Evolutionary conservation across 805 yeast species (phyloP).

Genomic region (Metschnikowia gelsemii): DNA sequence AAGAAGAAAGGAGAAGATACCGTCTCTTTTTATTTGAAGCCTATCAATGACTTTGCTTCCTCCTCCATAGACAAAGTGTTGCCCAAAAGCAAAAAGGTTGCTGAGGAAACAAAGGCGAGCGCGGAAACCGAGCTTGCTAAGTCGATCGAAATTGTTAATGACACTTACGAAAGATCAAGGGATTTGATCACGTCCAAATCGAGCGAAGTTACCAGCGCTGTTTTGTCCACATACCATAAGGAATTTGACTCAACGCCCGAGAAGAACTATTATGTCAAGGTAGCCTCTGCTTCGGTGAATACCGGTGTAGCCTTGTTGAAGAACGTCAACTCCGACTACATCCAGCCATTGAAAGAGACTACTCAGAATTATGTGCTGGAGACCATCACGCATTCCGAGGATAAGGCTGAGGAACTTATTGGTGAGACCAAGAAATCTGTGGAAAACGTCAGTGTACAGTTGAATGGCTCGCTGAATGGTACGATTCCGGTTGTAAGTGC

Average conservation of each 20-base stretch:
- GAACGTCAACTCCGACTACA: constrained; percentile 35
- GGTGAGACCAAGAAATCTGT: constrained; percentile 10
- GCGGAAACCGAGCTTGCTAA: constrained; percentile 23
- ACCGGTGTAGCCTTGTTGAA: constrained; percentile 35
- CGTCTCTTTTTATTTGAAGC: constrained; percentile 24
- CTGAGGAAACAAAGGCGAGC: constrained; percentile 16
- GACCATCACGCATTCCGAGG: constrained; percentile 34
- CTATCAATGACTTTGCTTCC: constrained; percentile 28
- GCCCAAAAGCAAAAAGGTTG: constrained; percentile 23
- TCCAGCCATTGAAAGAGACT: constrained; percentile 40
- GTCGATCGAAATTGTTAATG: constrained; percentile 24
- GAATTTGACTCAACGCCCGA: constrained; percentile 31
- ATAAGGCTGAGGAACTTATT: constrained; percentile 29
- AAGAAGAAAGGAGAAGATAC: constrained; percentile 17
- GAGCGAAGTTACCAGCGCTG: constrained; percentile 28
- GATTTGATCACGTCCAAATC: constrained; percentile 29
- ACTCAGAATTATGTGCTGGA: constrained; percentile 40
- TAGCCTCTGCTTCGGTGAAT: constrained; percentile 35
- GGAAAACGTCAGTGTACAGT: constrained; percentile 5
- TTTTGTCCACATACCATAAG: constrained; percentile 35
- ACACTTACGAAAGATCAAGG: constrained; percentile 24
- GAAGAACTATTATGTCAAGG: constrained; percentile 31
- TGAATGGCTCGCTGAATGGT: constrained; percentile 18
- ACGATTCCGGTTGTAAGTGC: constrained; percentile 21
- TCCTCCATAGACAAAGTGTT: constrained; percentile 28